These are phyloP conservation scores for Arachis monticola DNA, from an alignment of 331 rosid species.

Conservation along the genomic window DNA sequence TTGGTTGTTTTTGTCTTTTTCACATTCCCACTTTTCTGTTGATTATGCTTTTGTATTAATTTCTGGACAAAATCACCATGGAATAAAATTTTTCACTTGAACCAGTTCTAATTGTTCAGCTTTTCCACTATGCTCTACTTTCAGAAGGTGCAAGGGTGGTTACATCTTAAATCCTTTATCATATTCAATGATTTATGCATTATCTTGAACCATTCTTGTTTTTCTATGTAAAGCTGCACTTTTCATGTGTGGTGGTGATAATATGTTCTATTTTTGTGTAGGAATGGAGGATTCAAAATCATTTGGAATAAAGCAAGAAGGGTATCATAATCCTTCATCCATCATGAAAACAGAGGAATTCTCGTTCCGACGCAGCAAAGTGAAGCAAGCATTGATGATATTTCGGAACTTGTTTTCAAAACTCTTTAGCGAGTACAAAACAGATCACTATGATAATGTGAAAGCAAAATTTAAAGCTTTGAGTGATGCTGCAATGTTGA, in stretches of 20 bases:
- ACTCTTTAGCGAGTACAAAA: background rate
- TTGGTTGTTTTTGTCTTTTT: no score
- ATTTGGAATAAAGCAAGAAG: background rate
- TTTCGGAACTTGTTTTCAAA: slow-evolving; percentile 9
- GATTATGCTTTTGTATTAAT: no score
- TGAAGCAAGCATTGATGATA: slow-evolving; percentile 30
- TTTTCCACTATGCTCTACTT: no score
- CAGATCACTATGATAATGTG: background rate
- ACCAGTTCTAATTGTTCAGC: no score
- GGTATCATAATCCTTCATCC: background rate
- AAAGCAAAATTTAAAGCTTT: background rate
- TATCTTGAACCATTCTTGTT: background rate
- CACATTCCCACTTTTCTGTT: no score
- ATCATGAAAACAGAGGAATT: background rate
- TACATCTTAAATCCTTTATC: no score
- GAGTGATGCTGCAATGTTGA: slow-evolving; percentile 27
- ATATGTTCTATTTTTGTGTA: background rate
- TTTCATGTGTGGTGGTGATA: background rate
- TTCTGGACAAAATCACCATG: no score
- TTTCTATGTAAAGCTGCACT: background rate
- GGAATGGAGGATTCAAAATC: slow-evolving; percentile 20
- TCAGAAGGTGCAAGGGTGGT: no score
- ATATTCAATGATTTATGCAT: background rate
- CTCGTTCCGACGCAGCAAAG: slow-evolving; percentile 8
- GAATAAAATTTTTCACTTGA: no score